These are phyloP conservation scores for Gyrodon lividus DNA, from an alignment of 768 basidiomycete species.

Conservation along the genomic window DNA sequence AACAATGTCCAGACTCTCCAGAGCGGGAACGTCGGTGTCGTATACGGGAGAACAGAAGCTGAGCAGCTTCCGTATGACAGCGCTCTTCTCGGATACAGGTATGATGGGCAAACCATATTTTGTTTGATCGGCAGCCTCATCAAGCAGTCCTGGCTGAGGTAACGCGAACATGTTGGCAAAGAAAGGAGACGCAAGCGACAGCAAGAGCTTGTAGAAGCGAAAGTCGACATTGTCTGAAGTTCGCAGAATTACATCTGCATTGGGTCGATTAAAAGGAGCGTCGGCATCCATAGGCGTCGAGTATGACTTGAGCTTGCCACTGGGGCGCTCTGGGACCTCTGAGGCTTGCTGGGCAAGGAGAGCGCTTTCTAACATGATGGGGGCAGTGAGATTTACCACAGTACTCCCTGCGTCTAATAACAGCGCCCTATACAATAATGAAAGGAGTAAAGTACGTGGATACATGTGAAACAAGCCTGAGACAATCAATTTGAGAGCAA, in stretches of 20 bases:
- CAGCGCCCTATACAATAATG: background rate
- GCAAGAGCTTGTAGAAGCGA: constrained; percentile 51
- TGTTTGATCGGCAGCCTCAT: constrained; percentile 27
- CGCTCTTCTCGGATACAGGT: constrained; percentile 46
- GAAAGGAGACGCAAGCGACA: constrained; percentile 57
- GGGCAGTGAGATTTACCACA: background rate
- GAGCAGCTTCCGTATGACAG: constrained; percentile 42
- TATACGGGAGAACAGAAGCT: constrained; percentile 50
- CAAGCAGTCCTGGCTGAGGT: constrained; percentile 39
- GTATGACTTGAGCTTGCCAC: constrained; percentile 2
- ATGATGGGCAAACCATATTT: constrained; percentile 42
- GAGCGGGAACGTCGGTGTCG: constrained; percentile 28
- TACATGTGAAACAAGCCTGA: constrained; percentile 1
- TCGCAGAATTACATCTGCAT: constrained; percentile 54
- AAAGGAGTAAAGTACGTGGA: constrained; percentile 5
- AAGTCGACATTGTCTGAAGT: constrained; percentile 53
- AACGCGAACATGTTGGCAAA: constrained; percentile 56
- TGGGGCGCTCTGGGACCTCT: constrained; percentile 3
- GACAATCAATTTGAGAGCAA: too few species aligned
- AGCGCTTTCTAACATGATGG: constrained; percentile 17
- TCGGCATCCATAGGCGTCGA: constrained; percentile 27
- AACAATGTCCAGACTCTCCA: constrained; percentile 41
- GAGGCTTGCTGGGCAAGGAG: constrained; percentile 2
- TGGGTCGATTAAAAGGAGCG: constrained; percentile 46
- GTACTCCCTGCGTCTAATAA: background rate